Base-by-base conservation (phyloP, 495 filamentous ascomycete genomes). In the Xylaria nigripes region DNA sequence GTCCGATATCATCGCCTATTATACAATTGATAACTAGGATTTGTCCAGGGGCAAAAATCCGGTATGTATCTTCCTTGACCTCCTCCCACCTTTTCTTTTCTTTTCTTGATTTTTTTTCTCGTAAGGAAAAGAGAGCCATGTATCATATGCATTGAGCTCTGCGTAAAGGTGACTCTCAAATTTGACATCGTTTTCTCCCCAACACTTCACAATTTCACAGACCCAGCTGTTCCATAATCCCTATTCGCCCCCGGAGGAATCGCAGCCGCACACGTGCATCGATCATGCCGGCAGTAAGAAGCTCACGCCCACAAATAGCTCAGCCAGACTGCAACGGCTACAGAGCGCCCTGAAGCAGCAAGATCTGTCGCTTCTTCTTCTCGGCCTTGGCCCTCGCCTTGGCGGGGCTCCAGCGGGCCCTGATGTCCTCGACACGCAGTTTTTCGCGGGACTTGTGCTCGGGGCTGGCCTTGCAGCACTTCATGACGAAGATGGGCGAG, bases 371-470 rank as follows among this genome's bases (percentile, higher is more conserved):
- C 72, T 83, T 79, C 65, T 73, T 63, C 62, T 85, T 70, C 65
- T 94, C 90, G 69, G 87, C 86, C 55, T 84, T 78, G 36, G 90
- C 90, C 68, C 76, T 77, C 55, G 76, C 76, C 66, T 82, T 77
- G 65, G 80, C 80, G 13, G 78, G 71, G 32, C 90, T 89, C 89
- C 89, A 95, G 63, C 78, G 76, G 48, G 76, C 81, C 72, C 83
- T 82, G 22, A 83, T 73, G 15, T 74, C 78, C 61, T 86, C 83
- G 52, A 70, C 59, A 50, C 65, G 62, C 40, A 59, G 62, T 61
- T 68, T 52, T 50, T 71, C 62, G 57, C 68, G 68, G 16, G 65
- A 54, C 43, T 55, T 56, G 64, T 74, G 70, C 61, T 75, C 71
- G 18, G 47, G 45, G 47, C 65, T 55, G 5, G 70, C 58, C 41